Evolutionary conservation across 305 asterid genomes (phyloP).

Genomic region (Vinca major): DNA sequence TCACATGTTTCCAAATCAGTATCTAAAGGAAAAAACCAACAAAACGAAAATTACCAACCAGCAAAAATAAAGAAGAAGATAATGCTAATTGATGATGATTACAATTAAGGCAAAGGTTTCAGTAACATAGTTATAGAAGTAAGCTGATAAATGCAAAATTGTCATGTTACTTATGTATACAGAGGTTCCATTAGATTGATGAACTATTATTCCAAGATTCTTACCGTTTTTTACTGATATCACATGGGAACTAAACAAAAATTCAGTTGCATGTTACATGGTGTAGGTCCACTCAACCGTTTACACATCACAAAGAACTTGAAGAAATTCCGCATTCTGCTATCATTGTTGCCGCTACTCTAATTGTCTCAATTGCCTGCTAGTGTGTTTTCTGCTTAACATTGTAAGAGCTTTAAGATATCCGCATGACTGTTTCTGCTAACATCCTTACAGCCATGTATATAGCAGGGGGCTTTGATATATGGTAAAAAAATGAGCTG

Average conservation of each 20-base stretch:
- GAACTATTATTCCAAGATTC: not conserved
- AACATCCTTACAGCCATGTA: not conserved
- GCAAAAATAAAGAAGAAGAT: not conserved
- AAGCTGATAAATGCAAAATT: constrained; percentile 4
- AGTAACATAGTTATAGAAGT: not conserved
- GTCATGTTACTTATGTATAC: not conserved
- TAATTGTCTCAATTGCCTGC: too few relatives aligned
- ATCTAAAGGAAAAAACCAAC: constrained; percentile 36
- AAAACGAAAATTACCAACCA: not conserved
- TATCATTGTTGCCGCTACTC: not conserved
- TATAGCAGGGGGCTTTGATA: not conserved
- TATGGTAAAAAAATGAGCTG: not conserved
- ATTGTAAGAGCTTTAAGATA: too few relatives aligned
- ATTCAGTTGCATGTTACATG: not conserved
- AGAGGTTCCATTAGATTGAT: not conserved
- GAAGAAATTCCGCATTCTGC: not conserved
- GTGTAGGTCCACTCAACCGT: not conserved
- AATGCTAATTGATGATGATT: not conserved
- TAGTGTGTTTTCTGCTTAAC: too few relatives aligned
- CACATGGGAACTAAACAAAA: not conserved
- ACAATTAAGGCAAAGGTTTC: not conserved
- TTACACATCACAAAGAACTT: not conserved
- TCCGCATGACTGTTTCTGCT: too few relatives aligned
- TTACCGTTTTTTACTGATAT: not conserved
- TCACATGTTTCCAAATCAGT: constrained; percentile 57